These are phyloP conservation scores for Adenanthera pavonina DNA, from an alignment of 306 rosid genomes.

Conservation along the genomic window DNA sequence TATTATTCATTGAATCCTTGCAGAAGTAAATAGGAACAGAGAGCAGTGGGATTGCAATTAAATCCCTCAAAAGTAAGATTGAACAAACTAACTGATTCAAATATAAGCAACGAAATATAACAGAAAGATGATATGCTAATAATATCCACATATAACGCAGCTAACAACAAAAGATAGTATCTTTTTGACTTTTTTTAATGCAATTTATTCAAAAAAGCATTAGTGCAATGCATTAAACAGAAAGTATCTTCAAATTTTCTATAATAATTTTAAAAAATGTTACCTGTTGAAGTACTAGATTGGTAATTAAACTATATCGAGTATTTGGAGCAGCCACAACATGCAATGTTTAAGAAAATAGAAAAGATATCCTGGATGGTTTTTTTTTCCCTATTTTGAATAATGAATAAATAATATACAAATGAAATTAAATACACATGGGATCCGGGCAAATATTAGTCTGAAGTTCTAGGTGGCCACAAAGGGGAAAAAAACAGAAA, in stretches of 20 bases:
- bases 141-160: not conserved
- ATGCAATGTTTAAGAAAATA: not conserved
- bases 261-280: not conserved
- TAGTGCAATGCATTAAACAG: not conserved
- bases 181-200: not conserved
- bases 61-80: not conserved
- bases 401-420: not conserved
- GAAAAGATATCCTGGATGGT: not conserved
- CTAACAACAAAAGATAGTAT: not conserved
- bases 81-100: not conserved
- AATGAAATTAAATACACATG: not conserved
- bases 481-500: not conserved
- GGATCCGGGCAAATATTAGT: not conserved
- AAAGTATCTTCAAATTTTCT: not conserved
- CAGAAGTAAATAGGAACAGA: not conserved
- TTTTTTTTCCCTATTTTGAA: not conserved
- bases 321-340: not conserved
- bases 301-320: not conserved
- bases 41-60: not conserved
- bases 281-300: not conserved
- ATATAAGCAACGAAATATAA: not conserved
- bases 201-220: not conserved
- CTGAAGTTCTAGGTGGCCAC: not conserved
- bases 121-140: not conserved
- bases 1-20: not conserved